Evolutionary conservation across 176 grass and related monocot species (phyloP).

Genomic region (Lolium multiflorum): DNA sequence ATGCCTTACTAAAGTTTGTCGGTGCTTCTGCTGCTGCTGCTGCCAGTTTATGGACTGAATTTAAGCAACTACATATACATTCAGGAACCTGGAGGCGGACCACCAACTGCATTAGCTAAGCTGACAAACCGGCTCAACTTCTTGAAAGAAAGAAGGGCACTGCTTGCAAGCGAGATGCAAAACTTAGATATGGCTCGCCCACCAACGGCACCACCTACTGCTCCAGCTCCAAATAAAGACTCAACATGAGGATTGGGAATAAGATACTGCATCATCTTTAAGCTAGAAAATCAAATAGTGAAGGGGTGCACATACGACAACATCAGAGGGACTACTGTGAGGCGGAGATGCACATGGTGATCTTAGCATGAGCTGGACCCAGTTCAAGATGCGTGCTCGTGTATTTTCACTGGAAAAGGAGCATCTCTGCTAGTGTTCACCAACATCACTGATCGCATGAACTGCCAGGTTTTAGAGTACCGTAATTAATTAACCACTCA

Average conservation of each 20-base stretch:
- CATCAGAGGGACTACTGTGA: slow-evolving; percentile 2
- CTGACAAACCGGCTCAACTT: slow-evolving; percentile 86
- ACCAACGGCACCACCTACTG: slow-evolving; percentile 8
- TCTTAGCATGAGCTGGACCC: slow-evolving; percentile 17
- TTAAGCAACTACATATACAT: slow-evolving; percentile 26
- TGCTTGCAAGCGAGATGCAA: slow-evolving; percentile 76
- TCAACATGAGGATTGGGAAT: slow-evolving; percentile 35
- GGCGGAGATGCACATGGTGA: slow-evolving; percentile 19
- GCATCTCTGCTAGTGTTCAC: slow-evolving; percentile 21
- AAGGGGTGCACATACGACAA: slow-evolving; percentile 18
- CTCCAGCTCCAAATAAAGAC: slow-evolving; percentile 38
- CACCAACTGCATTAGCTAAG: slow-evolving; percentile 66
- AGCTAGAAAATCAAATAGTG: slow-evolving; percentile 30
- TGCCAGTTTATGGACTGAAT: slow-evolving; percentile 19
- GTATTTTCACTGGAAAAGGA: slow-evolving; percentile 24
- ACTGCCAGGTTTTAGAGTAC: slow-evolving; percentile 36
- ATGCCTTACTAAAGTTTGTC: neutral
- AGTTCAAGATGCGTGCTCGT: slow-evolving; percentile 22
- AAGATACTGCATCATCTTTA: slow-evolving; percentile 12
- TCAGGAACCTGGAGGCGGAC: slow-evolving; percentile 67
- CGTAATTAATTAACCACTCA: slow-evolving; percentile 20
- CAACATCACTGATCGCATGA: slow-evolving; percentile 19
- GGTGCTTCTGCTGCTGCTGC: too few species aligned
- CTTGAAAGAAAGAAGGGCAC: slow-evolving; percentile 84
- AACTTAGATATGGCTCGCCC: slow-evolving; percentile 56